Base-by-base conservation (phyloP, 192 early-diverging fungal species). In the Piromyces finnis region DNA sequence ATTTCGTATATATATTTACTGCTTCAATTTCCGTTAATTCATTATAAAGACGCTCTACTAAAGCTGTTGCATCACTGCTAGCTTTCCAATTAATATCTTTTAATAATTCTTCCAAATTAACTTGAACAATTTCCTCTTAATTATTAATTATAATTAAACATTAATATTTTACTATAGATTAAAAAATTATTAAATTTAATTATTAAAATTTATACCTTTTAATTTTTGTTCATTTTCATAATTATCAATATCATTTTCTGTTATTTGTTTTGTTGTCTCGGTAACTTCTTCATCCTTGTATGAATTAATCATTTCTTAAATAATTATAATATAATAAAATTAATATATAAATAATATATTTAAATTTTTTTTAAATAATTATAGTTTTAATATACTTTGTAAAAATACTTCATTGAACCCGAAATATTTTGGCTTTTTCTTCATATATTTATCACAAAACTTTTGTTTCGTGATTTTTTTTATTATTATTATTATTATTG, bases 11-110 rank as follows among this genome's bases (percentile, higher is more conserved):
- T n/a, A 14, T 28, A 79, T 85, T 79, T 86, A 93, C 92, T 30
- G 92, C 89, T 85, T 96, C 97, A 78, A 98, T 82, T 77, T 93
- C 91, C 78, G 92, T 91, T 28, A 97, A 84, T 84, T 98, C 97
- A 51, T 92, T 87, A 77, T 94, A 83, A 30, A 98, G 84, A n/a
- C 92, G 86, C 30, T 90, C 88, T 80, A 97, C 97, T 29, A 98
- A 85, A 22, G 92, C 95, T 28, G 93, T 91, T 0, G 95, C 95
- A 81, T 96, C 95, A 29, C 94, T 93, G 39, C 90, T 92, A 30
- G 92, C 93, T 39, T 95, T 88, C 93, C 95, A 95, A 36, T 96
- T 93, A 86, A 97, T 97, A 82, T 94, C 95, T 12, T 88, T 87
- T 78, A 95, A 80, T 29, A 96, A 83, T 80, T 93, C 92, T 82